phyloP scores from a whole-genome alignment of 495 filamentous ascomycete species.

The Penicillium manginii region DNA sequence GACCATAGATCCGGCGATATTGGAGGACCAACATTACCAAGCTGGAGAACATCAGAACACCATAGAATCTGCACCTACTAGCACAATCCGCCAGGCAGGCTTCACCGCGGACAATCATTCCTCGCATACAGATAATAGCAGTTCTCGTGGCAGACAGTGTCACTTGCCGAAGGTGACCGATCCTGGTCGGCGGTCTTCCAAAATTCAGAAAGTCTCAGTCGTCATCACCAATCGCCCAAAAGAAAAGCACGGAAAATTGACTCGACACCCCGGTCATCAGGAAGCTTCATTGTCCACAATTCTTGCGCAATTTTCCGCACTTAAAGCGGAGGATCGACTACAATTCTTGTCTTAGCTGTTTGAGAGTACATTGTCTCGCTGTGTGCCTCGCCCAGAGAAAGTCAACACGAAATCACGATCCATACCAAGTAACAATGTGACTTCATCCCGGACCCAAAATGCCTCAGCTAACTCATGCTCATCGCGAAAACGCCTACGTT shows the following conservation, averaged over 20 bases:
- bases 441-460: conserved; percentile 2
- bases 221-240: not conserved
- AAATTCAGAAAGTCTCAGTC: conserved; percentile 5
- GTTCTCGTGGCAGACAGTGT: not conserved
- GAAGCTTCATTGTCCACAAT: conserved; percentile 9
- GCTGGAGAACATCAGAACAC: not conserved
- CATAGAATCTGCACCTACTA: not conserved
- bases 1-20: conserved; percentile 12
- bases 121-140: not conserved
- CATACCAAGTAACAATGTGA: conserved; percentile 2
- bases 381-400: conserved; percentile 1
- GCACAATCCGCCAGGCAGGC: not conserved
- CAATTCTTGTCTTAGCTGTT: conserved; percentile 24
- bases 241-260: not conserved
- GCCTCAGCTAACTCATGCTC: not conserved
- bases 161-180: not conserved
- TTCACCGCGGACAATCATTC: not conserved
- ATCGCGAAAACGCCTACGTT: conserved; percentile 9
- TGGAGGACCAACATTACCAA: conserved; percentile 2
- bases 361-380: conserved; percentile 17
- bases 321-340: conserved; percentile 17
- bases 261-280: not conserved
- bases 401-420: not conserved
- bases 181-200: conserved; percentile 2
- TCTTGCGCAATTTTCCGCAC: conserved; percentile 18